phyloP scores from a whole-genome alignment of 306 rosid genomes.

The Castanea mollissima region DNA sequence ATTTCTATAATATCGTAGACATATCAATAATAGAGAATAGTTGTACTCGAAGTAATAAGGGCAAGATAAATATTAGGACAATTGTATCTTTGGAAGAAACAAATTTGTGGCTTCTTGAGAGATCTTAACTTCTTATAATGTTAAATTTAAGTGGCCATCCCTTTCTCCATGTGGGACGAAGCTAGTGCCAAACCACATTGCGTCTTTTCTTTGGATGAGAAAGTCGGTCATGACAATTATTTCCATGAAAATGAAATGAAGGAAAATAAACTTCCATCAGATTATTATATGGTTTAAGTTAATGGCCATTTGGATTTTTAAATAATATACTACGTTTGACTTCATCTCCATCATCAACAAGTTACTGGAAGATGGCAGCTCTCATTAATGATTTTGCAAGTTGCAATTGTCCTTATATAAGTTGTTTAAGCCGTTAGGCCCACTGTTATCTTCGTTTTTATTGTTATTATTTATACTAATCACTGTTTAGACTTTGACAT shows the following conservation, averaged over 20 bases:
- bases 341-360: background rate
- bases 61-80: no score
- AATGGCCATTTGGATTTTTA: no score
- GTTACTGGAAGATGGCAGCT: background rate
- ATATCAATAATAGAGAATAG: no score
- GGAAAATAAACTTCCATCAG: background rate
- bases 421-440: no score
- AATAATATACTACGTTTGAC: background rate
- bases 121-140: background rate
- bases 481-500: no score
- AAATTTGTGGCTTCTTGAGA: background rate
- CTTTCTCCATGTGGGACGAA: background rate
- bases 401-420: background rate
- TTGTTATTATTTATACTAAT: no score
- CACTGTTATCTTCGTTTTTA: no score
- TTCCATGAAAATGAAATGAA: background rate
- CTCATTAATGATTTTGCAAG: background rate
- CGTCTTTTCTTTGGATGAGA: background rate
- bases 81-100: background rate
- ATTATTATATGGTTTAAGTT: background rate
- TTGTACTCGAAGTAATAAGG: no score
- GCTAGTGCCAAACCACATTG: background rate
- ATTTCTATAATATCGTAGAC: no score
- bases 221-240: background rate
- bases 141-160: background rate